These are phyloP conservation scores for Mycena epipterygia DNA, from an alignment of 768 basidiomycete species.

Conservation along the genomic window DNA sequence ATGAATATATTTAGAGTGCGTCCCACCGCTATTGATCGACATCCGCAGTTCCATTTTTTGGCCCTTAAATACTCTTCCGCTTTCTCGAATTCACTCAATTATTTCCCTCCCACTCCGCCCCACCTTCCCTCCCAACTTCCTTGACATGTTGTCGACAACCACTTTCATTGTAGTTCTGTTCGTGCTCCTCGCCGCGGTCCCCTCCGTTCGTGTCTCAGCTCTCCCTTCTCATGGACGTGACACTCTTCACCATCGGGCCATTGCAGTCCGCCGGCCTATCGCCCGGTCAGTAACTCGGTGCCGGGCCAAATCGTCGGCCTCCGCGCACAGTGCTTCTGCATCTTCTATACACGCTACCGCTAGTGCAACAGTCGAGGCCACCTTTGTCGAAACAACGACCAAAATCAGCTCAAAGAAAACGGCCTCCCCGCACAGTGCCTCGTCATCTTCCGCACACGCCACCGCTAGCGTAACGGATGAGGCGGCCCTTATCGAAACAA, in stretches of 20 bases:
- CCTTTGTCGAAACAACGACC: background rate
- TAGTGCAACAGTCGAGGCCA: conserved; percentile 29
- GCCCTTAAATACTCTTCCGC: background rate
- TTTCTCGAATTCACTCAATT: conserved; percentile 7
- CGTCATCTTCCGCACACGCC: too few relatives aligned
- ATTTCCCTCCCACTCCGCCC: conserved; percentile 35
- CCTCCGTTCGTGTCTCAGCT: conserved; percentile 49
- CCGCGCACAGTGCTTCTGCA: conserved; percentile 8
- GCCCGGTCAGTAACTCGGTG: conserved; percentile 29
- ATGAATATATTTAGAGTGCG: conserved; percentile 15
- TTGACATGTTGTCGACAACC: conserved; percentile 54
- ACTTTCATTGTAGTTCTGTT: conserved; percentile 60
- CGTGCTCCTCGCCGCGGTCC: conserved; percentile 58
- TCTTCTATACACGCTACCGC: conserved; percentile 26
- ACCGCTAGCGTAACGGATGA: too few relatives aligned
- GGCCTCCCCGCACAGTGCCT: too few relatives aligned
- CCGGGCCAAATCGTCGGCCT: background rate
- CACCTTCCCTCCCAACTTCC: conserved; percentile 39
- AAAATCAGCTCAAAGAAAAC: background rate
- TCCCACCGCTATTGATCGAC: background rate
- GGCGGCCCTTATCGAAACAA: conserved; percentile 6
- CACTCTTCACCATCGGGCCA: conserved; percentile 49
- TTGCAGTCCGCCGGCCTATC: conserved; percentile 59
- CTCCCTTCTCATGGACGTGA: conserved; percentile 51
- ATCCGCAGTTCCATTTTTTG: too few relatives aligned